These are phyloP conservation scores for Torulaspora microellipsoides DNA, from an alignment of 805 yeast species.

Conservation along the genomic window DNA sequence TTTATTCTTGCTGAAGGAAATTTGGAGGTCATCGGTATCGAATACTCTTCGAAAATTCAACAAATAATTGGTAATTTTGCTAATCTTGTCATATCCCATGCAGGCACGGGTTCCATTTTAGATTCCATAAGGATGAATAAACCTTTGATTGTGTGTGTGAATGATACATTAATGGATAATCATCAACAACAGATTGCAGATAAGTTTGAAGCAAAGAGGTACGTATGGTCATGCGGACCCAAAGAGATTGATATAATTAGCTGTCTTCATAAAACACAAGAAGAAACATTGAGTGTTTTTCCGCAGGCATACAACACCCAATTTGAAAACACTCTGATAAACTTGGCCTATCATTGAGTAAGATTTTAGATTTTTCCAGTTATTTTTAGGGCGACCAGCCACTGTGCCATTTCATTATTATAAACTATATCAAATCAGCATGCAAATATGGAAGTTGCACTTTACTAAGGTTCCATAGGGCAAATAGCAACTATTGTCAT, in stretches of 20 bases:
- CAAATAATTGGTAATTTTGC: constrained; percentile 39
- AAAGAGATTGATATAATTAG: constrained; percentile 5
- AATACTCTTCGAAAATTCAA: constrained; percentile 41
- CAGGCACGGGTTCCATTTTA: constrained; percentile 86
- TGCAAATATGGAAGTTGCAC: no score
- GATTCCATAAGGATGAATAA: constrained; percentile 60
- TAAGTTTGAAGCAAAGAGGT: constrained; percentile 40
- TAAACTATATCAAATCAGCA: no score
- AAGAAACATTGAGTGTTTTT: constrained; percentile 7
- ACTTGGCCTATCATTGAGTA: constrained; percentile 3
- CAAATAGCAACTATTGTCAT: no score
- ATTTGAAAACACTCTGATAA: constrained; percentile 13
- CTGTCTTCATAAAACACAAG: constrained; percentile 10
- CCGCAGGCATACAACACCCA: constrained; percentile 14
- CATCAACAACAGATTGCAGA: constrained; percentile 77
- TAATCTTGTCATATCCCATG: constrained; percentile 77
- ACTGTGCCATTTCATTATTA: no score
- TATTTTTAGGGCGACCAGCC: no score
- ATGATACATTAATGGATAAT: constrained; percentile 73
- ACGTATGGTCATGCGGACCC: constrained; percentile 26
- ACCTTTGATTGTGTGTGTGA: constrained; percentile 65
- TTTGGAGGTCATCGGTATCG: constrained; percentile 42
- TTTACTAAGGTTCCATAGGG: no score
- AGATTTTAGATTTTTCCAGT: no score
- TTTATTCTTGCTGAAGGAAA: not conserved